These are phyloP conservation scores for Phycomyces nitens DNA, from an alignment of 192 early-diverging fungal genomes.

Conservation along the genomic window DNA sequence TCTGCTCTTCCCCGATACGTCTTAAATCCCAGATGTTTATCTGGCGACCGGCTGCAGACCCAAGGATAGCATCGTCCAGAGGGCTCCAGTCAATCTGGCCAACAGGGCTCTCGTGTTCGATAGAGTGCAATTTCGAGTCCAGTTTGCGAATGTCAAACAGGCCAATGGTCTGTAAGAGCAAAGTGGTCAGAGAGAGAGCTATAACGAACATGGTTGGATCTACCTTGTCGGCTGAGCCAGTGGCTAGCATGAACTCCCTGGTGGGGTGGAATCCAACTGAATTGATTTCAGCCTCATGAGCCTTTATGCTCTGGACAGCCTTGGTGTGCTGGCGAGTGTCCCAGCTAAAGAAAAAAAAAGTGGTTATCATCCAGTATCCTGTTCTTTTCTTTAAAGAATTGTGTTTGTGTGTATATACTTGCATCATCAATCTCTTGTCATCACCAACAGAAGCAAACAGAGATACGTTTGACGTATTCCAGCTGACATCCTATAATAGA, in stretches of 20 bases:
- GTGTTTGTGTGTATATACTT: conserved; percentile 5
- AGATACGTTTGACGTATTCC: conserved; percentile 78
- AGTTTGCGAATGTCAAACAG: conserved; percentile 97
- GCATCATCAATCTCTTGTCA: conserved; percentile 89
- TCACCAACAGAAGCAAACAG: conserved; percentile 97
- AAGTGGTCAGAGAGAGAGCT: too few relatives aligned
- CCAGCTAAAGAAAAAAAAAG: conserved; percentile 60
- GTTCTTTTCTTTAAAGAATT: too few relatives aligned
- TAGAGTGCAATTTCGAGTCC: conserved; percentile 75
- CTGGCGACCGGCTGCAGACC: conserved; percentile 85
- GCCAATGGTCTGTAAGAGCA: conserved; percentile 65
- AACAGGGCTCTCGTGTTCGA: conserved; percentile 93
- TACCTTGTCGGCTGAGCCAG: conserved; percentile 90
- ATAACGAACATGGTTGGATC: background rate
- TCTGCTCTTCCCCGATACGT: conserved; percentile 95
- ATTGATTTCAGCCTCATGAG: conserved; percentile 93
- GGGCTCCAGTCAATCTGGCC: conserved; percentile 92
- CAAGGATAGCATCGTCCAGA: conserved; percentile 85
- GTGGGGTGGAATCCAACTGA: conserved; percentile 90
- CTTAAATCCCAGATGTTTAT: conserved; percentile 95
- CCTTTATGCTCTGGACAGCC: conserved; percentile 74
- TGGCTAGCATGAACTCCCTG: conserved; percentile 86
- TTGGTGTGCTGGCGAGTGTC: conserved; percentile 76
- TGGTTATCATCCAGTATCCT: background rate
- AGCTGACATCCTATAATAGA: conserved; percentile 81